Conservation (phyloP, 257 asterid species). For the Petrea volubilis region DNA sequence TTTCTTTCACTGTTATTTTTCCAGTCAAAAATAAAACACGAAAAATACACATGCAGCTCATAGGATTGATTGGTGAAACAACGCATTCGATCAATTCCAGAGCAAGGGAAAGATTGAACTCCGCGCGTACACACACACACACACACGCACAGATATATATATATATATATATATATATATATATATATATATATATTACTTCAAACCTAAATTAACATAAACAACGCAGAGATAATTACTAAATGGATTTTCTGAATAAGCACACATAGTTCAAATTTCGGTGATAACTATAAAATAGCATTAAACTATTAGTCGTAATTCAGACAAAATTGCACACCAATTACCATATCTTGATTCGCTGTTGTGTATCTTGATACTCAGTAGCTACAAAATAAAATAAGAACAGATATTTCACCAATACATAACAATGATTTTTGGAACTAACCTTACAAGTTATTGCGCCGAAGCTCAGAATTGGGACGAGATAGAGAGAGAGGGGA, state of each 20-base stretch:
- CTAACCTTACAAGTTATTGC: conserved; percentile 24
- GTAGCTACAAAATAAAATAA: background rate
- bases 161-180: too few relatives aligned
- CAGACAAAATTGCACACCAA: background rate
- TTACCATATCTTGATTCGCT: background rate
- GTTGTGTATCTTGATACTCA: background rate
- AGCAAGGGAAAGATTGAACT: background rate
- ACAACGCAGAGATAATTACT: background rate
- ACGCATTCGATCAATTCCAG: background rate
- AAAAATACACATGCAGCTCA: background rate
- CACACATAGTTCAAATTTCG: background rate
- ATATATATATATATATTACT: too few relatives aligned
- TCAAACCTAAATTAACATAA: too few relatives aligned
- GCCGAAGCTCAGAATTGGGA: conserved; percentile 10
- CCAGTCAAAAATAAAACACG: background rate
- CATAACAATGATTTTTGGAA: background rate
- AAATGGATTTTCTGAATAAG: background rate
- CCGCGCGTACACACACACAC: too few relatives aligned
- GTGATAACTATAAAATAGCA: background rate
- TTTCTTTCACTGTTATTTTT: background rate
- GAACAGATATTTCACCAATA: background rate
- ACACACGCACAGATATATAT: too few relatives aligned
- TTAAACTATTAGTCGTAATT: background rate
- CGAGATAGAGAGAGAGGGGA: background rate
- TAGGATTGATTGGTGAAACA: background rate